Conservation (phyloP, 73 alveolate genomes). For the Tetrahymena malaccensis region DNA sequence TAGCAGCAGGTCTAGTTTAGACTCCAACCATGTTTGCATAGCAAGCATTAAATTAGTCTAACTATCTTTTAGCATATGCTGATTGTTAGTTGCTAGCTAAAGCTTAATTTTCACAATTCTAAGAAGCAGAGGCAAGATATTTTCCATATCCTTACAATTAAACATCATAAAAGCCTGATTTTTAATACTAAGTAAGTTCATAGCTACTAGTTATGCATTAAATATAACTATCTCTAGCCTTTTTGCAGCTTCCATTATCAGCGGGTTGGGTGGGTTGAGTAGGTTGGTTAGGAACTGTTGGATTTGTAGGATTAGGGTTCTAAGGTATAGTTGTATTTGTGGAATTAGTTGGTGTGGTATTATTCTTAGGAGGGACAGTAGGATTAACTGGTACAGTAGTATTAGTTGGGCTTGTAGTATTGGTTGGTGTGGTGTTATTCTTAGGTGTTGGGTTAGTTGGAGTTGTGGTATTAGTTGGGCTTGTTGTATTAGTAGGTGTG, state of each 20-base stretch:
- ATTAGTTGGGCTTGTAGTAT: background rate
- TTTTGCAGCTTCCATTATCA: background rate
- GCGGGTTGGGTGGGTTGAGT: background rate
- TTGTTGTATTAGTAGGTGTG: background rate
- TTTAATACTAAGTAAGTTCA: background rate
- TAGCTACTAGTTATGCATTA: background rate
- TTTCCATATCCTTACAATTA: background rate
- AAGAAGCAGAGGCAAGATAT: background rate
- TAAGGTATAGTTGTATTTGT: background rate
- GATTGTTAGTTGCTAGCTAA: background rate
- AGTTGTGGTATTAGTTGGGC: background rate
- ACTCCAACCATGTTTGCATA: background rate
- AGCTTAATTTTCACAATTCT: background rate
- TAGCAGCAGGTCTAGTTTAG: background rate
- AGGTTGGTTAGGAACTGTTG: background rate
- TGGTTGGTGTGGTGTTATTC: background rate
- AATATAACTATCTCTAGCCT: background rate
- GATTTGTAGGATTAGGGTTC: background rate
- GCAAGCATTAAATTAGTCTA: background rate
- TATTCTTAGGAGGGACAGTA: background rate
- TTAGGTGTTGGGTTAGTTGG: background rate
- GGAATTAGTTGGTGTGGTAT: background rate
- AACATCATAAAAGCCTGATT: background rate
- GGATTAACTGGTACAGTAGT: background rate
- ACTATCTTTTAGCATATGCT: background rate